Evolutionary conservation across 352 stramenopile genomes (phyloP).

Genomic region (Poterioochromonas sp.): DNA sequence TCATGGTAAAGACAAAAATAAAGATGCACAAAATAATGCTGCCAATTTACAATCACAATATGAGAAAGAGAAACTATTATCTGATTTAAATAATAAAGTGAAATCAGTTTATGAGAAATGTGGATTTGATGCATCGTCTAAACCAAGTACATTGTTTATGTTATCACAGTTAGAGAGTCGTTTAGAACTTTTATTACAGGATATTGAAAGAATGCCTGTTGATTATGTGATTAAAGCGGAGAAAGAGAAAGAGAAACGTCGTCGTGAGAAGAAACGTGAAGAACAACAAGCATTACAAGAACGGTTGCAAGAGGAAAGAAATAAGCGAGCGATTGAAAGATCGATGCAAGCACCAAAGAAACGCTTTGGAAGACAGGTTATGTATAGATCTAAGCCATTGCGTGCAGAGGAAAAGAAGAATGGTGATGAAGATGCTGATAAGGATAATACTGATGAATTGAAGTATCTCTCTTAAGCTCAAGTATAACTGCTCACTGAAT

Average conservation of each 20-base stretch:
- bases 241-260: constrained; percentile 86
- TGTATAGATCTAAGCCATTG: constrained; percentile 73
- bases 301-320: constrained; percentile 80
- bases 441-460: constrained; percentile 48
- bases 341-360: constrained; percentile 84
- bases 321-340: constrained; percentile 82
- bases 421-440: constrained; percentile 41
- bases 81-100: constrained; percentile 38
- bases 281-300: constrained; percentile 81
- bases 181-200: constrained; percentile 74
- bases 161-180: constrained; percentile 76
- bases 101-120: constrained; percentile 74
- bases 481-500: too few species aligned
- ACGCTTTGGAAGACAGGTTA: constrained; percentile 74
- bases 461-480: constrained; percentile 49
- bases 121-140: constrained; percentile 78
- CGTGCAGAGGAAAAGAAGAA: constrained; percentile 50
- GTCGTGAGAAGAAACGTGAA: constrained; percentile 72
- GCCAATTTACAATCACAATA: not conserved
- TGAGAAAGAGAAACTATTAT: constrained; percentile 25
- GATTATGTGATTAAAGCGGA: constrained; percentile 83
- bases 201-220: constrained; percentile 80
- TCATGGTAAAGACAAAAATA: constrained; percentile 40
- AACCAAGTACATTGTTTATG: constrained; percentile 82
- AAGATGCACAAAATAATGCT: constrained; percentile 44